phyloP scores from a whole-genome alignment of 108 stramenopile species.

The Cyclotella baltica region DNA sequence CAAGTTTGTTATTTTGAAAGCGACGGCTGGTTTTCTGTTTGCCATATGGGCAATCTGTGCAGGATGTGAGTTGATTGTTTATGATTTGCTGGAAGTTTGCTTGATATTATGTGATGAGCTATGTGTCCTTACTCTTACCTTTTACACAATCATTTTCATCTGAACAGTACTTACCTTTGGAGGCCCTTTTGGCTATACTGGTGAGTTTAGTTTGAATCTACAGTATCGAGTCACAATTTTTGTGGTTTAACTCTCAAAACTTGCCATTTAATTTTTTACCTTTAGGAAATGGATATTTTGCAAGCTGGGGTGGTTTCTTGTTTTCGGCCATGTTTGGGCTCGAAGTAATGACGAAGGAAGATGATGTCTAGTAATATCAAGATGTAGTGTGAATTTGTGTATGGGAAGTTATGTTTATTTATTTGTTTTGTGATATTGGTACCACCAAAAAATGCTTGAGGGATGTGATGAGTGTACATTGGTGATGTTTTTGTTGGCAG shows the following conservation, averaged over 20 bases:
- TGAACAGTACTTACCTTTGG: slow-evolving; percentile 58
- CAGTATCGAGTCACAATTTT: not conserved
- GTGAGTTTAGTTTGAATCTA: slow-evolving; percentile 10
- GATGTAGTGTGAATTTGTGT: not conserved
- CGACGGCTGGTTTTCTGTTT: slow-evolving; percentile 22
- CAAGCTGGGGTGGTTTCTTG: slow-evolving; percentile 60
- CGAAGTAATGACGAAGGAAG: slow-evolving; percentile 33
- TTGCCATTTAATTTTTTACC: not conserved
- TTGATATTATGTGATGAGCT: not conserved
- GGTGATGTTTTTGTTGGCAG: too few species aligned
- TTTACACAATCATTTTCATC: too few species aligned
- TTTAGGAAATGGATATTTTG: slow-evolving; percentile 77
- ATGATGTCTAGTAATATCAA: slow-evolving; percentile 44
- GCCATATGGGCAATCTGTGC: slow-evolving; percentile 36
- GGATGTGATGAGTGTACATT: too few species aligned
- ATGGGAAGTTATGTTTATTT: not conserved
- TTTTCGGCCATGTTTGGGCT: slow-evolving; percentile 32
- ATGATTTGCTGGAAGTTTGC: not conserved
- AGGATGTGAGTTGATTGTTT: slow-evolving; percentile 14
- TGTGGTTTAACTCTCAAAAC: not conserved
- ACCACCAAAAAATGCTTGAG: not conserved
- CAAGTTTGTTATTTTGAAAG: slow-evolving; percentile 26
- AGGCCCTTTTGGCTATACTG: slow-evolving; percentile 60
- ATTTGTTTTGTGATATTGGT: not conserved
- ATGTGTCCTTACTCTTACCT: not conserved